phyloP scores from a whole-genome alignment of 306 rosid genomes.

The Prunus mume region DNA sequence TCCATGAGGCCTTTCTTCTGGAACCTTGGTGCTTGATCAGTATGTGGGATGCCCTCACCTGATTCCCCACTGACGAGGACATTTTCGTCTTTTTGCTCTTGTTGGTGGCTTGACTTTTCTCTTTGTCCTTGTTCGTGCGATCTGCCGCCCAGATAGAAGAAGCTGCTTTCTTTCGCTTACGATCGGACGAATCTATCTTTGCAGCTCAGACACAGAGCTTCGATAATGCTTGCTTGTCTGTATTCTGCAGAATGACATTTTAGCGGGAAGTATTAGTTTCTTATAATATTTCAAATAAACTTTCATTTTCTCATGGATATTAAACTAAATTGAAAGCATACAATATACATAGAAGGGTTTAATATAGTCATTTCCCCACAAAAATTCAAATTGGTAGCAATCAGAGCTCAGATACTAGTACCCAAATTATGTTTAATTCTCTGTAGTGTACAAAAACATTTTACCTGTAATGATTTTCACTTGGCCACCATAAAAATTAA shows the following conservation, averaged over 20 bases:
- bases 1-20: conserved; percentile 90
- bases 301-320: background rate
- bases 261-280: background rate
- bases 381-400: background rate
- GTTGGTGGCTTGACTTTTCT: conserved; percentile 18
- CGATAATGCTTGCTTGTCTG: background rate
- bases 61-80: conserved; percentile 59
- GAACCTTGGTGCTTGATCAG: conserved; percentile 92
- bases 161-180: conserved; percentile 64
- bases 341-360: background rate
- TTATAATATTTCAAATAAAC: background rate
- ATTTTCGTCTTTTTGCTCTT: conserved; percentile 46
- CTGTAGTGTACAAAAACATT: background rate
- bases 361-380: background rate
- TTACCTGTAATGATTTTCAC: background rate
- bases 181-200: conserved; percentile 82
- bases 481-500: background rate
- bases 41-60: conserved; percentile 95
- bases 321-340: background rate
- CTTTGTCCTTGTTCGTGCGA: conserved; percentile 50
- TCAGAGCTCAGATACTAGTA: background rate
- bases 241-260: background rate
- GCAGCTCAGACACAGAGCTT: background rate
- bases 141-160: conserved; percentile 49
- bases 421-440: background rate